Evolutionary conservation across 495 filamentous ascomycete species (phyloP).

Genomic region (Pseudoneurospora amorphoporcata): DNA sequence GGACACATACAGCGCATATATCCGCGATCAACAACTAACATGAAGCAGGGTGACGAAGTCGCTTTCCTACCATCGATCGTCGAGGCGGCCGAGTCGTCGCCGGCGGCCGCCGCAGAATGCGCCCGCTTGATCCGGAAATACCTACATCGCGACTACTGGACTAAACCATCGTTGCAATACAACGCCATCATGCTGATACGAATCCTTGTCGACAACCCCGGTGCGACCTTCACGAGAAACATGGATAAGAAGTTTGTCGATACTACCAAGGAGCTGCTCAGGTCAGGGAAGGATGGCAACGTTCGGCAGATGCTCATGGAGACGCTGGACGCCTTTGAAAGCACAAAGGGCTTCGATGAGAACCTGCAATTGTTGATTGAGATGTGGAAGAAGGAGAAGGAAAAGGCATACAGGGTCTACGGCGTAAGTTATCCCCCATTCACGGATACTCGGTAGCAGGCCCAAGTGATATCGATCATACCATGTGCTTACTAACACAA

Average conservation of each 20-base stretch:
- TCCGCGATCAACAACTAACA: neutral
- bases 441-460: neutral
- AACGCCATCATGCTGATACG: conserved; percentile 94
- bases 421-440: conserved; percentile 23
- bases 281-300: conserved; percentile 57
- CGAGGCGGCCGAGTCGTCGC: conserved; percentile 86
- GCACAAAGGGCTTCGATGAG: conserved; percentile 58
- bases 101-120: conserved; percentile 68
- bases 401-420: conserved; percentile 38
- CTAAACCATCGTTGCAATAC: conserved; percentile 65
- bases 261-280: conserved; percentile 65
- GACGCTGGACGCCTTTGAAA: conserved; percentile 67
- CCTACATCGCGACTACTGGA: conserved; percentile 54
- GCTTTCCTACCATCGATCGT: conserved; percentile 91
- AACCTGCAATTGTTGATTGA: conserved; percentile 53
- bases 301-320: conserved; percentile 80
- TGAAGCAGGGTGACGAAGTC: conserved; percentile 66
- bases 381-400: conserved; percentile 89
- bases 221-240: conserved; percentile 76
- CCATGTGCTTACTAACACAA: neutral
- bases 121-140: conserved; percentile 72
- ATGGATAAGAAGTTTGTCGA: conserved; percentile 71
- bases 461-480: neutral
- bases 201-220: conserved; percentile 88
- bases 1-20: neutral